Conservation (phyloP, 306 rosid species). For the Glycine latifolia region DNA sequence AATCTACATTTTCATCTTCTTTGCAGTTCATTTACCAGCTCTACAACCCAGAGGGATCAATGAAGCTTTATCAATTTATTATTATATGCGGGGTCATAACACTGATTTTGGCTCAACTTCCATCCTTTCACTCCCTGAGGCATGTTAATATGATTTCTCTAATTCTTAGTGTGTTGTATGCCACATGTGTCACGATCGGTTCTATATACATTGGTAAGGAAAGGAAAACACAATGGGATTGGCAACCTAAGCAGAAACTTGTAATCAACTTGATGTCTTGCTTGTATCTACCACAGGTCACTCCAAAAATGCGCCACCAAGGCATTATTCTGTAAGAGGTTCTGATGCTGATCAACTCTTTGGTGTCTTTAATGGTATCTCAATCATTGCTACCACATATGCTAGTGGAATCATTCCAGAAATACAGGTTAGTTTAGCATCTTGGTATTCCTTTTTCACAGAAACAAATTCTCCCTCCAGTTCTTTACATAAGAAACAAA, state of each 20-base stretch:
- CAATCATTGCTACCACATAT: slow-evolving; percentile 72
- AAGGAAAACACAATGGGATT: background rate
- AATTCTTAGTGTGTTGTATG: slow-evolving; percentile 59
- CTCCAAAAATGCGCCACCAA: slow-evolving; percentile 62
- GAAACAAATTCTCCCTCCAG: background rate
- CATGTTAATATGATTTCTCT: slow-evolving; percentile 75
- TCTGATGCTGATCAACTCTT: slow-evolving; percentile 49
- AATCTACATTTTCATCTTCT: slow-evolving; percentile 32
- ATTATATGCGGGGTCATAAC: slow-evolving; percentile 62
- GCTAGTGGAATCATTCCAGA: slow-evolving; percentile 88
- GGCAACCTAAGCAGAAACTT: slow-evolving; percentile 41
- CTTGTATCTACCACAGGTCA: slow-evolving; percentile 55
- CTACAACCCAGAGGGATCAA: slow-evolving; percentile 64
- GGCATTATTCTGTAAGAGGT: slow-evolving; percentile 61
- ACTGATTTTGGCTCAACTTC: slow-evolving; percentile 75
- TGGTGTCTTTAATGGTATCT: slow-evolving; percentile 71
- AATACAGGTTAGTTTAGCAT: slow-evolving; percentile 64
- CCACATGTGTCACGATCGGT: slow-evolving; percentile 63
- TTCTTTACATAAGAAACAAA: too few species aligned
- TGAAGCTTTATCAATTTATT: slow-evolving; percentile 74
- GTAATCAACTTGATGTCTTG: slow-evolving; percentile 39
- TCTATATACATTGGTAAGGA: slow-evolving; percentile 70
- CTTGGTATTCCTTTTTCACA: slow-evolving; percentile 30
- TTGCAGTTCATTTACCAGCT: slow-evolving; percentile 74
- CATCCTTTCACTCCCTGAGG: slow-evolving; percentile 88